Percentiles rank a stretch among this genome's conserved stretches.
phyloP scores from a whole-genome alignment of 2,329 filamentous ascomycete species.

The Paracoccidioides lutzii region DNA sequence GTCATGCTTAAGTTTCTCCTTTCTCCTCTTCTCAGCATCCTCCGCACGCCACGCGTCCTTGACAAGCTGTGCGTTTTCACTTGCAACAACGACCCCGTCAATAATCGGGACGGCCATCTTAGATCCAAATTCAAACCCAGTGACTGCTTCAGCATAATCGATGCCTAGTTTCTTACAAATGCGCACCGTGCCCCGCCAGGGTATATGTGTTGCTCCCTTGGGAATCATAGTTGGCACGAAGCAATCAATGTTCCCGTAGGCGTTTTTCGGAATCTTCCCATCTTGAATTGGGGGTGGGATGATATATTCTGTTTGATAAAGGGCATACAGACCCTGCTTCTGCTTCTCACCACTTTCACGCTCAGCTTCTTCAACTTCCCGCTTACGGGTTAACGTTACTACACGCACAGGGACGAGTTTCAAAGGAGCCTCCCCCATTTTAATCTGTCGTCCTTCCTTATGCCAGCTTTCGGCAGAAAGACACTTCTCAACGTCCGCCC shows the following conservation, averaged over 20 bases:
- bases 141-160: conserved; percentile 87
- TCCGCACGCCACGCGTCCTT: conserved; percentile 69
- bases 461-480: conserved; percentile 96
- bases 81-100: conserved; percentile 75
- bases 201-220: conserved; percentile 68
- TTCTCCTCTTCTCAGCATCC: conserved; percentile 59
- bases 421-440: conserved; percentile 56
- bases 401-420: conserved; percentile 85
- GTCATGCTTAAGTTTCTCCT: conserved; percentile 71
- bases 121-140: conserved; percentile 91
- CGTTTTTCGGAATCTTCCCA: conserved; percentile 83
- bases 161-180: conserved; percentile 75
- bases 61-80: conserved; percentile 61
- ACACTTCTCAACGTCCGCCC: conserved; percentile 68
- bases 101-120: conserved; percentile 89
- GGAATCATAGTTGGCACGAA: conserved; percentile 93
- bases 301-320: conserved; percentile 87
- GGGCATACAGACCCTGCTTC: conserved; percentile 71
- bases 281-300: conserved; percentile 76
- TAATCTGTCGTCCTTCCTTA: conserved; percentile 76
- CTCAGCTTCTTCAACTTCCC: conserved; percentile 78
- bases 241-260: conserved; percentile 91
- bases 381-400: conserved; percentile 72
- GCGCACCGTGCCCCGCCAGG: conserved; percentile 59
- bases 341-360: conserved; percentile 69